Evolutionary conservation across 2,329 filamentous ascomycete species (phyloP).

Genomic region (Dryadomyces sulphureus): DNA sequence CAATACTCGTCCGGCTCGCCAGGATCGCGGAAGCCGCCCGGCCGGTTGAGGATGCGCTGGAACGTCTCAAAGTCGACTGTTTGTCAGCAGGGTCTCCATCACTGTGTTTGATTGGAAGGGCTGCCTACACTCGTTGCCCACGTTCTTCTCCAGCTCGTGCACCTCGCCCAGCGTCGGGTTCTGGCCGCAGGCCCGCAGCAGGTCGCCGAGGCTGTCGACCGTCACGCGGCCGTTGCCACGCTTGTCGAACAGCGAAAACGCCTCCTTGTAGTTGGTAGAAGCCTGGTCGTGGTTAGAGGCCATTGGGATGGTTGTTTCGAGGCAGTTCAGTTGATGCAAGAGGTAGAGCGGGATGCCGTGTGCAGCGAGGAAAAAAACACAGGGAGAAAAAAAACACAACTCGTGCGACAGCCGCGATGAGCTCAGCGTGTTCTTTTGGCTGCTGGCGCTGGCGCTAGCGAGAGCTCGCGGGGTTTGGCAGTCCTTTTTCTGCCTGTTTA

Average conservation of each 20-base stretch:
- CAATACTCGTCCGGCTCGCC: constrained; percentile 98
- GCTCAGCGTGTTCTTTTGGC: not conserved
- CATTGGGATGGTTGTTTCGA: constrained; percentile 22
- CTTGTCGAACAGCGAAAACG: constrained; percentile 99
- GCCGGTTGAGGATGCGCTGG: constrained; percentile 90
- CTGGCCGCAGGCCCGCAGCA: constrained; percentile 92
- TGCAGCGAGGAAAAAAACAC: not conserved
- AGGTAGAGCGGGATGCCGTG: not conserved
- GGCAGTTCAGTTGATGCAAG: too few relatives aligned
- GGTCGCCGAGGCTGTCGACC: constrained; percentile 75
- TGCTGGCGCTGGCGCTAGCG: not conserved
- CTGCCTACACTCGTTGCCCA: constrained; percentile 79
- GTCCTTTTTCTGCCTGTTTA: constrained; percentile 3
- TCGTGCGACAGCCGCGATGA: not conserved
- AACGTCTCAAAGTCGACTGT: constrained; percentile 97
- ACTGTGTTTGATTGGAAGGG: not conserved
- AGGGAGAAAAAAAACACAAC: not conserved
- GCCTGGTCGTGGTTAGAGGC: constrained; percentile 45
- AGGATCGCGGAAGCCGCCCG: constrained; percentile 93
- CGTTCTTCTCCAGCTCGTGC: constrained; percentile 74
- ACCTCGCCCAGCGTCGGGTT: constrained; percentile 95
- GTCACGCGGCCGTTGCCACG: constrained; percentile 88
- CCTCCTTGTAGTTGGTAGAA: constrained; percentile 99
- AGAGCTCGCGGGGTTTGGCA: not conserved
- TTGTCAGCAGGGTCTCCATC: not conserved